Base-by-base conservation (phyloP, 768 basidiomycete genomes). In the Pleurotus citrinopileatus region DNA sequence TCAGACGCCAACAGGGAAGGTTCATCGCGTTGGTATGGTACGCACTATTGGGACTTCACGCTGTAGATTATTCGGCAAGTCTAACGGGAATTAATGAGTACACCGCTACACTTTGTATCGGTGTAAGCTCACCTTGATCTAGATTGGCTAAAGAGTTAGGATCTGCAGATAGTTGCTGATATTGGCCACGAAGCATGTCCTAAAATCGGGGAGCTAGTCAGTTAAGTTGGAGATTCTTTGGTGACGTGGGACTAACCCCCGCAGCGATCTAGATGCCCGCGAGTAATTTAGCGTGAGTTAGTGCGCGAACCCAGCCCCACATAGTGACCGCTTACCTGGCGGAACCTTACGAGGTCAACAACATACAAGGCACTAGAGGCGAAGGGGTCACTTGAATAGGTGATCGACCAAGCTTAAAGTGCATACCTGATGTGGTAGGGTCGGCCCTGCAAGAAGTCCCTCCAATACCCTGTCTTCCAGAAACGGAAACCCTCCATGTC, bases 401-500 rank as follows among this genome's bases (percentile, higher is more conserved):
- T 47, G 32, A 12, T 28, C 27, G 15, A 56, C 27, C 57, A 9
- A 23, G 5, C 28, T 29, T 37, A 6, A 7, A 37, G 60, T 19
- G 25, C 79, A 22, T 58, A 92, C 92, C 91, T 94, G 69, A 99
- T 99, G 64, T 98, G 97, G 72, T 99, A 98, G 9, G 93, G 90
- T 53, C 75, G 73, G 0, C 91, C 95, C 42, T 78, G 73, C 52
- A 98, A 72, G 63, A 91, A 92, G 20, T 98, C 88, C 59, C 81
- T 85, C 97, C 96, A 94, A 62, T 94, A 95, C 0, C 94, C 97
- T 0, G 86, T 89, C 73, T 98, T 98, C 97, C 97, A 99, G 75
- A 99, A 99, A 25, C 97, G 77, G 75, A 94, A 99, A 0, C 95
- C 94, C 66, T 98, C 97, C 88, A 98, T 97, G 27, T 95, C 97